These are phyloP conservation scores for Cadophora sp. DNA, from an alignment of 2,329 filamentous ascomycete species.

Conservation along the genomic window DNA sequence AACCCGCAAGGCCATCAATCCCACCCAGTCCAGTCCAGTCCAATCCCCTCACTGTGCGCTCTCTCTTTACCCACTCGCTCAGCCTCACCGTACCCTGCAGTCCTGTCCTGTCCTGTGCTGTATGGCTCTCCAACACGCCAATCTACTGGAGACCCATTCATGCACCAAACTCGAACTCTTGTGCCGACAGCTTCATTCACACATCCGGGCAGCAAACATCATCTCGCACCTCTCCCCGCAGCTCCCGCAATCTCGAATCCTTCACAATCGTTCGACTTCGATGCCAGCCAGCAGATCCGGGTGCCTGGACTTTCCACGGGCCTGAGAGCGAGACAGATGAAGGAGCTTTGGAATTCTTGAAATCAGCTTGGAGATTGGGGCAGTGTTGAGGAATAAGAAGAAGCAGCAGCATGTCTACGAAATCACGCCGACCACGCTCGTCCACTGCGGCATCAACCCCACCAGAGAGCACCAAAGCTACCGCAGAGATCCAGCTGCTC, in stretches of 20 bases:
- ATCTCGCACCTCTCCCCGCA: background rate
- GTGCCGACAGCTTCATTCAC: constrained; percentile 6
- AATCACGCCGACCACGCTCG: constrained; percentile 65
- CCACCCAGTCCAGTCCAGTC: background rate
- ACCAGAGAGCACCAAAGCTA: constrained; percentile 63
- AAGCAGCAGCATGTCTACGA: constrained; percentile 59
- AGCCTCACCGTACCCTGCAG: constrained; percentile 29
- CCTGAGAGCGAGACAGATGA: constrained; percentile 37
- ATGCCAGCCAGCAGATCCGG: constrained; percentile 31
- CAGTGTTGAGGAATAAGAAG: constrained; percentile 49
- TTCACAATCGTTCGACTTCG: constrained; percentile 19
- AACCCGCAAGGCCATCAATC: constrained; percentile 31
- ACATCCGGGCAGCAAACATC: background rate
- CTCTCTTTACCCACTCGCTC: constrained; percentile 22
- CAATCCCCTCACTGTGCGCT: background rate
- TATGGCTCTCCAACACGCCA: constrained; percentile 14
- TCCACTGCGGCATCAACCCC: constrained; percentile 67
- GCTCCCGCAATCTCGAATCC: background rate
- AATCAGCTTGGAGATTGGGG: constrained; percentile 41
- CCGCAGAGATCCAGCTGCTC: constrained; percentile 62
- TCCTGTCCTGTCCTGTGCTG: constrained; percentile 1
- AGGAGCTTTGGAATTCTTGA: constrained; percentile 34
- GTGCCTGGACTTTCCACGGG: constrained; percentile 37
- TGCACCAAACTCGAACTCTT: constrained; percentile 9
- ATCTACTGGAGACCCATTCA: constrained; percentile 17